Evolutionary conservation across 495 filamentous ascomycete species (phyloP).

Genomic region (Aspergillus ellipticus): DNA sequence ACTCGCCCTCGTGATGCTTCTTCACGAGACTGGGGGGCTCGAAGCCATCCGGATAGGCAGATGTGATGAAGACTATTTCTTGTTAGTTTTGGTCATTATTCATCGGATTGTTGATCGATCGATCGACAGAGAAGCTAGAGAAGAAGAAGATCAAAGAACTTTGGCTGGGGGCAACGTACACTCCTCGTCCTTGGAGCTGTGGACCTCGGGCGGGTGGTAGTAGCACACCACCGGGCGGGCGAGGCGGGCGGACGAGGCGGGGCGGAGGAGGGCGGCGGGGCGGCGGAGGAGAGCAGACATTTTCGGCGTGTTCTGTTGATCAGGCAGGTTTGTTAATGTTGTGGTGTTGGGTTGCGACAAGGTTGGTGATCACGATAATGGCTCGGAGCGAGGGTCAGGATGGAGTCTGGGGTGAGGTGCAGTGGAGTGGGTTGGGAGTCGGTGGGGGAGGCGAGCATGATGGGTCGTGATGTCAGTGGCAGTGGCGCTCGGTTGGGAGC

Average conservation of each 20-base stretch:
- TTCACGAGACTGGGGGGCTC: conserved; percentile 13
- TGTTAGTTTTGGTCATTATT: too few species aligned
- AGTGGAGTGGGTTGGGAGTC: too few species aligned
- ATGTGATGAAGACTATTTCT: conserved; percentile 13
- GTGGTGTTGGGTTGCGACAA: neutral
- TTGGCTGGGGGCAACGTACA: conserved; percentile 6
- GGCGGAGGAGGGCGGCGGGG: conserved; percentile 4
- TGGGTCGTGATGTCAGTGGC: too few species aligned
- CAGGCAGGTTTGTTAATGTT: neutral
- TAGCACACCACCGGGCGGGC: neutral
- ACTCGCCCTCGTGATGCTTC: conserved; percentile 1
- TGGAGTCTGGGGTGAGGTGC: too few species aligned
- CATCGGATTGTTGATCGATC: too few species aligned
- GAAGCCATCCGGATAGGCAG: conserved; percentile 19
- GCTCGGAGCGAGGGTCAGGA: too few species aligned
- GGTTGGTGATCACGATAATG: too few species aligned
- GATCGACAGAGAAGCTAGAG: too few species aligned
- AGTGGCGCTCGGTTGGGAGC: too few species aligned
- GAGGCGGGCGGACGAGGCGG: conserved; percentile 7
- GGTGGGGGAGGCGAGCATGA: too few species aligned
- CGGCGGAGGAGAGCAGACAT: neutral
- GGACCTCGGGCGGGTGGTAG: conserved; percentile 8
- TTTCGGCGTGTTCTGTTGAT: neutral
- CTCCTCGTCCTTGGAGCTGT: conserved; percentile 15
- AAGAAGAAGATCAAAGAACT: too few species aligned